A percentile compares a stretch with the other conserved stretches of the same genome.
Evolutionary conservation across 768 basidiomycete genomes (phyloP).

Genomic region (Dioszegia crocea): DNA sequence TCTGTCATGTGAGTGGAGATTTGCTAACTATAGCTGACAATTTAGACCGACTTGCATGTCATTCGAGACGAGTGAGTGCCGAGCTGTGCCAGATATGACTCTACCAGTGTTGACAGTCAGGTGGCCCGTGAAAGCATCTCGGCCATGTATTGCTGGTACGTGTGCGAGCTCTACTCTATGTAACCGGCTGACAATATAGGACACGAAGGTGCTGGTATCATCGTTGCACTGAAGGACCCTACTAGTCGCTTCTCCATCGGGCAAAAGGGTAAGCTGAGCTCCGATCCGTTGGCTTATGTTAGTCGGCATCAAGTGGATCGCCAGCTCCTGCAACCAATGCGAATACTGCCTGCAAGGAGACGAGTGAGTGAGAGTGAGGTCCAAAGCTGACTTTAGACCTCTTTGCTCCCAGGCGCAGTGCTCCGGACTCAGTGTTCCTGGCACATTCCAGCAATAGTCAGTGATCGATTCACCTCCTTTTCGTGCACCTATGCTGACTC

Average conservation of each 20-base stretch:
- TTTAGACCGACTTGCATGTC: conserved; percentile 62
- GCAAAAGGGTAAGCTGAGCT: conserved; percentile 11
- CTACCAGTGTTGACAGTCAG: neutral
- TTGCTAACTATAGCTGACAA: neutral
- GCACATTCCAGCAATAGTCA: conserved; percentile 61
- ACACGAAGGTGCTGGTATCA: conserved; percentile 75
- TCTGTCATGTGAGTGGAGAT: conserved; percentile 59
- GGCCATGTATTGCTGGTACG: conserved; percentile 47
- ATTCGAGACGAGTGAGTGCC: conserved; percentile 57
- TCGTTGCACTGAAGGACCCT: conserved; percentile 69
- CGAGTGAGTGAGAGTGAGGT: conserved; percentile 21
- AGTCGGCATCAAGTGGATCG: conserved; percentile 69
- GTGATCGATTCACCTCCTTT: neutral
- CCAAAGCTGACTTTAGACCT: conserved; percentile 48
- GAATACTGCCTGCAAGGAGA: conserved; percentile 69
- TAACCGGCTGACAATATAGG: neutral
- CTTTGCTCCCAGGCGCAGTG: conserved; percentile 61
- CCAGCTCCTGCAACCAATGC: conserved; percentile 63
- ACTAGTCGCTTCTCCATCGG: conserved; percentile 20
- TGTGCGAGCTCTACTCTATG: neutral
- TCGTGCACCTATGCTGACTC: neutral
- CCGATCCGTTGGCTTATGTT: conserved; percentile 22
- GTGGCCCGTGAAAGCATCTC: conserved; percentile 61
- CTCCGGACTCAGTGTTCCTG: conserved; percentile 71
- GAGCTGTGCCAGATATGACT: neutral